Evolutionary conservation across 768 basidiomycete species (phyloP).

Genomic region (Boletus edulis): DNA sequence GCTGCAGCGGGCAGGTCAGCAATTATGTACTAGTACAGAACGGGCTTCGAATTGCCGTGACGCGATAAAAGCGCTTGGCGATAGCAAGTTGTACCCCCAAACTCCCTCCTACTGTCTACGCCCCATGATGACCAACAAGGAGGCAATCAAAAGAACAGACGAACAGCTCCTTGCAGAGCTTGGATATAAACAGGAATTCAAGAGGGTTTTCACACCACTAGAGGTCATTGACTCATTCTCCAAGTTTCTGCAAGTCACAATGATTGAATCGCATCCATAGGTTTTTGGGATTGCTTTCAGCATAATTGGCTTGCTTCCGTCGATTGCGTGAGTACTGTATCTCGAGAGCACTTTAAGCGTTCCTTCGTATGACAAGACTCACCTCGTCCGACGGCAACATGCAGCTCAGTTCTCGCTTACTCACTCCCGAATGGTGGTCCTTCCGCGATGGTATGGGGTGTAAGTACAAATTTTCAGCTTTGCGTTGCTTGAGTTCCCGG

Average conservation of each 20-base stretch:
- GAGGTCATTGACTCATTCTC: slow-evolving; percentile 17
- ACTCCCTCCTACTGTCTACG: not conserved
- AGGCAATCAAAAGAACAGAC: slow-evolving; percentile 19
- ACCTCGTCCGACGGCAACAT: not conserved
- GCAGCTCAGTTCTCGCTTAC: slow-evolving; percentile 43
- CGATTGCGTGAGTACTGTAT: slow-evolving; percentile 48
- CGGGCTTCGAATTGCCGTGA: no score
- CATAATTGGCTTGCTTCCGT: slow-evolving; percentile 66
- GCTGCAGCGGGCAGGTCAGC: no score
- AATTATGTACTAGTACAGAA: no score
- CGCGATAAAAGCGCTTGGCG: no score
- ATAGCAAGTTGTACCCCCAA: no score
- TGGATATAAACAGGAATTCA: slow-evolving; percentile 39
- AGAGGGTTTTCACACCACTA: slow-evolving; percentile 34
- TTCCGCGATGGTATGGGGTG: slow-evolving; percentile 46
- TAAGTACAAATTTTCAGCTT: slow-evolving; percentile 15
- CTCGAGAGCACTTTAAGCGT: slow-evolving; percentile 13
- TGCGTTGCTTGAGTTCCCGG: no score
- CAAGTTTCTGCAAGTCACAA: no score
- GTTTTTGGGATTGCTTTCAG: slow-evolving; percentile 72
- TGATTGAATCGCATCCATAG: slow-evolving; percentile 31
- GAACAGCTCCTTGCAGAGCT: slow-evolving; percentile 34
- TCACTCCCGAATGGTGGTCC: slow-evolving; percentile 53
- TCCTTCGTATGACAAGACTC: not conserved
- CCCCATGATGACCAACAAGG: slow-evolving; percentile 17